Base-by-base conservation (phyloP, 1,139 yeast genomes). In the Yamadazyma sp. region DNA sequence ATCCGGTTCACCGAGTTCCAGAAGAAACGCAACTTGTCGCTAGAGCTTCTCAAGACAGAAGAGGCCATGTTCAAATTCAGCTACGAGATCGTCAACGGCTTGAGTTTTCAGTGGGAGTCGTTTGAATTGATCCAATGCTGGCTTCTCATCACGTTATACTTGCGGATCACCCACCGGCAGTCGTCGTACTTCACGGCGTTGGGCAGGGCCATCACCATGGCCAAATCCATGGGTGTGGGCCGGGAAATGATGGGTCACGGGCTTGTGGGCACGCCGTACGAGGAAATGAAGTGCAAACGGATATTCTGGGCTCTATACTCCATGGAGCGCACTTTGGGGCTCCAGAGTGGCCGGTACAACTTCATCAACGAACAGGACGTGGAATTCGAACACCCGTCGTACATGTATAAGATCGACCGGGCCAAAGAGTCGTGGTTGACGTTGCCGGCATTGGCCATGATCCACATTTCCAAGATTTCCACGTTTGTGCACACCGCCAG, bases 81-180 rank as follows among this genome's bases (percentile, higher is more conserved):
- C 4, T 62, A 75, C 53, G 55, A 61, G 17, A 70, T 80, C 10
- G 61, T 80, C 6, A 61, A 67, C 15, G 67, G 70, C 13, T 59
- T 81, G 33, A 66, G 80, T 32, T 80, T 80, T 54, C 85, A 81
- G 53, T 81, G 86, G 86, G 85, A 80, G 51, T 72, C 82, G 15
- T 71, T 77, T 43, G 88, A 82, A 52, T 64, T 82, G 45, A 71
- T 80, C 27, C 88, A 82, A 52, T 70, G 79, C 29, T 80, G 86
- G 84, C 56, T 80, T 11, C 56, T 82, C 21, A 67, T 78, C 22
- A 57, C 80, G 0, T 50, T 80, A 15, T 82, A 80, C 49, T 57
- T 81, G 29, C 61, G 88, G 31, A 59, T 76, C 2, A 61, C 78
- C 26, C 81, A 80, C 48, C 64, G 85, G 36, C 87, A 81, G 54